Percentiles rank a stretch among this genome's conserved stretches.
Conservation (phyloP, 306 rosid species). For the Psophocarpus tetragonolobus region DNA sequence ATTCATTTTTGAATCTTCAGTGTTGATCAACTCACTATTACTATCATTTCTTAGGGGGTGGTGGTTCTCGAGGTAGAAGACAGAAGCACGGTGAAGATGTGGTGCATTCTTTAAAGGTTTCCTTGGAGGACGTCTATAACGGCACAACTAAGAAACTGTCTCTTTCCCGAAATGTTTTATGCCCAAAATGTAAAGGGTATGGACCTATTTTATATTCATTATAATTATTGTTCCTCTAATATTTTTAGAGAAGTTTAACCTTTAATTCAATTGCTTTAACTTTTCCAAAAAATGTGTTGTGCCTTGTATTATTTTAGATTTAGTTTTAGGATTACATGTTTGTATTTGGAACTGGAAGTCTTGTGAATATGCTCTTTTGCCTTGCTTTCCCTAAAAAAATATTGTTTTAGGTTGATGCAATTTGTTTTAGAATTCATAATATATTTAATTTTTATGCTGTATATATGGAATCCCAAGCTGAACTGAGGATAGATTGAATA, state of each 20-base stretch:
- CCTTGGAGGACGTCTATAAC: slow-evolving; percentile 79
- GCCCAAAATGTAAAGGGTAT: slow-evolving; percentile 80
- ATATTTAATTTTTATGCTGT: neutral
- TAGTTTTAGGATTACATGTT: slow-evolving; percentile 13
- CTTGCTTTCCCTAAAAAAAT: neutral
- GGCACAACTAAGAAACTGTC: slow-evolving; percentile 73
- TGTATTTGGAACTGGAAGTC: neutral
- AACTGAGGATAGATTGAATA: neutral
- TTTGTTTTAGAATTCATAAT: slow-evolving; percentile 2
- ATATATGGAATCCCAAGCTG: neutral
- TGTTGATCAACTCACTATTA: neutral
- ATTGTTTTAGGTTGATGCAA: neutral
- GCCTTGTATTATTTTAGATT: neutral
- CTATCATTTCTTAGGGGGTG: slow-evolving; percentile 39
- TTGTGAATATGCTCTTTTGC: neutral
- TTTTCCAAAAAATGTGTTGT: neutral
- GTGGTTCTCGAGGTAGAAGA: slow-evolving; percentile 68
- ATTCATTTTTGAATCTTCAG: slow-evolving; percentile 4
- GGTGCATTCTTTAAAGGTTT: slow-evolving; percentile 67
- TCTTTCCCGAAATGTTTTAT: slow-evolving; percentile 59
- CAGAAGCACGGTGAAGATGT: slow-evolving; percentile 80
- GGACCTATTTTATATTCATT: slow-evolving; percentile 4
- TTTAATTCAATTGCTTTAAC: neutral
- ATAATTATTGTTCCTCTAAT: neutral
- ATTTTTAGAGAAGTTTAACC: neutral